Evolutionary conservation across 108 stramenopile species (phyloP).

Genomic region (Stephanodiscus triporus): DNA sequence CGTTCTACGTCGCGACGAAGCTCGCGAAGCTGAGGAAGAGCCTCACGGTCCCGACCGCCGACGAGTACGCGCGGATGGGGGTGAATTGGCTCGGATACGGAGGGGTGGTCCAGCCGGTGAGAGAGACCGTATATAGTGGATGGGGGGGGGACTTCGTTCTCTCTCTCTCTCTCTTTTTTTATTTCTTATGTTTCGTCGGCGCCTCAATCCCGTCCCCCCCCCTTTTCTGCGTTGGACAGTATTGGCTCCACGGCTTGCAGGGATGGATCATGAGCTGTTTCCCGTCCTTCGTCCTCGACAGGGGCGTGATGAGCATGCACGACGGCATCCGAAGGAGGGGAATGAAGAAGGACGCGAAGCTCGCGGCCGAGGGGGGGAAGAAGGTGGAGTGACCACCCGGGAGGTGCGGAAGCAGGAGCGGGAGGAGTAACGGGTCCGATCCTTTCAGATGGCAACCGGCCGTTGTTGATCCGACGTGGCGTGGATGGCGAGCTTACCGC

Average conservation of each 20-base stretch:
- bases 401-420: too few relatives aligned
- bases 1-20: constrained; percentile 97
- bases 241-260: constrained; percentile 93
- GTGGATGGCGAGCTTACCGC: too few relatives aligned
- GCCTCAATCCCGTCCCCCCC: too few relatives aligned
- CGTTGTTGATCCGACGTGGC: too few relatives aligned
- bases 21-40: constrained; percentile 95
- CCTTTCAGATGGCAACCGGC: too few relatives aligned
- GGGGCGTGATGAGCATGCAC: constrained; percentile 88
- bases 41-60: constrained; percentile 88
- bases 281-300: constrained; percentile 71
- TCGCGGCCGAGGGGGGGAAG: constrained; percentile 41
- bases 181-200: too few relatives aligned
- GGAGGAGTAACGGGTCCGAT: too few relatives aligned
- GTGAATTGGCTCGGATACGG: constrained; percentile 87
- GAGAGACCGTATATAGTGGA: too few relatives aligned
- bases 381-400: neutral
- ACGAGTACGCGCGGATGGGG: constrained; percentile 78
- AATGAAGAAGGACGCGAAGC: constrained; percentile 87
- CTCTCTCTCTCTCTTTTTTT: neutral
- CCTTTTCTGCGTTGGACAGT: too few relatives aligned
- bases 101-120: constrained; percentile 59
- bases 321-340: constrained; percentile 89
- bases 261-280: constrained; percentile 83
- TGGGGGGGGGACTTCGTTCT: neutral